Evolutionary conservation across 257 asterid genomes (phyloP), one percentile per base, ranked within the genome.

Genomic region (Ligustrum vulgare): DNA sequence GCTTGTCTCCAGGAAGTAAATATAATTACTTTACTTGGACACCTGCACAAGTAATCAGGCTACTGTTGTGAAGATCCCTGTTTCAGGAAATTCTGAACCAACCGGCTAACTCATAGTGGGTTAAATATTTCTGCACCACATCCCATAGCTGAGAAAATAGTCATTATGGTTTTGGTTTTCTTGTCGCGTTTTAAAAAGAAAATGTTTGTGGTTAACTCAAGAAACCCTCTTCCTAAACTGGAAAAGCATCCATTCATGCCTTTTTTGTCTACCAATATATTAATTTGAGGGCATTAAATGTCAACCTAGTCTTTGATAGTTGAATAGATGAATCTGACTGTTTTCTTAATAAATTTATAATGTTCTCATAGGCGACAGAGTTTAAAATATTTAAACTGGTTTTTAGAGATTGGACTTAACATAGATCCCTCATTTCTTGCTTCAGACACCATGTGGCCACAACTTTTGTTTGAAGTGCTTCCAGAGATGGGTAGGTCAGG

Each of bases 401-500:
- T 49, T 58, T 60, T 20, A 47, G 8, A 56, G 62, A 36, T 10
- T 31, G 35, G 28, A 32, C 10, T 72, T 8, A 58, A 68, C 36
- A 8, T 72, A 35, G 33, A 39, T 31, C 13, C 34, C 6, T 22
- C 45, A 2, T 35, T 75, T 78, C 43, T 69, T 80, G 70, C 80
- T 86, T 43, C 91, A 93, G 98, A 91, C 97, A 0, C 97, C 98
- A 63, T 93, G 98, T 35, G 98, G 98, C 73, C 98, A 93, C 87
- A 93, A 93, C 77, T 93, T 93, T 75, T 93, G 98, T 85, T 76
- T 93, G 86, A 91, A 86, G 82, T 93, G 98, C 88, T 93, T 91
- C 66, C 89, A 90, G 45, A 93, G 75, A 78, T 89, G 89, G 97
- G 78, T 83, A 47, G 87, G 88, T 20, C 90, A 87, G 72, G 77